Base-by-base conservation (phyloP, 768 basidiomycete species). In the Lentinula aciculospora region DNA sequence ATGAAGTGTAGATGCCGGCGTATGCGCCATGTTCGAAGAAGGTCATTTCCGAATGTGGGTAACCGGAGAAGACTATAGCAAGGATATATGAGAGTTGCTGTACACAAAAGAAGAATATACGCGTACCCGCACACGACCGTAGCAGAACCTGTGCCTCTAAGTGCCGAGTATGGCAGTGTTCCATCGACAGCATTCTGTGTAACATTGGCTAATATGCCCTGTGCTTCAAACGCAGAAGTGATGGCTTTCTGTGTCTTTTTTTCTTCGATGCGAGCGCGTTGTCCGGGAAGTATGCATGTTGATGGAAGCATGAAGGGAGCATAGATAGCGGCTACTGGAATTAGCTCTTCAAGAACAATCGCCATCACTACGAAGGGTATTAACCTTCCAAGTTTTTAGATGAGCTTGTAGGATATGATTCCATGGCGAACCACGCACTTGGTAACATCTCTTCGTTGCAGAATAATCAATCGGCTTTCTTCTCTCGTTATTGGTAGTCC, bases 241-340 rank as follows among this genome's bases (percentile, higher is more conserved):
- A 72, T 64, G 13, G 81, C 75, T 64, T 84, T 81, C 66, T 70
- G 78, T 63, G 65, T 77, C 69, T 72, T 83, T 76, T 68, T 77
- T 61, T 68, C 76, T 66, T 72, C 87, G 76, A 73, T 93, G 72
- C 74, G 86, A 68, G 66, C 76, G 36, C 79, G 83, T 72, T 94
- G 92, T 12, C 88, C 85, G 1, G 92, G 89, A 4, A 94, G 80
- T 56, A 94, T 78, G 66, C 91, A 93, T 0, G 92, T 94, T 2
- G 91, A 93, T 0, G 92, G 92, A 27, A 94, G 82, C 74, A 92
- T 79, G 66, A 81, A 82, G 1, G 92, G 92, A n/a, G 82, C 85
- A 65, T 90, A 94, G 60, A 94, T 81, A 27, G 90, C 90, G 60
- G 93, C 81, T 60, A 94, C 77, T 13, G 92, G 92, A 56, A 94